These are phyloP conservation scores for Dendrocalamus sinicus DNA, from an alignment of 176 grass and related monocot species.

Conservation along the genomic window DNA sequence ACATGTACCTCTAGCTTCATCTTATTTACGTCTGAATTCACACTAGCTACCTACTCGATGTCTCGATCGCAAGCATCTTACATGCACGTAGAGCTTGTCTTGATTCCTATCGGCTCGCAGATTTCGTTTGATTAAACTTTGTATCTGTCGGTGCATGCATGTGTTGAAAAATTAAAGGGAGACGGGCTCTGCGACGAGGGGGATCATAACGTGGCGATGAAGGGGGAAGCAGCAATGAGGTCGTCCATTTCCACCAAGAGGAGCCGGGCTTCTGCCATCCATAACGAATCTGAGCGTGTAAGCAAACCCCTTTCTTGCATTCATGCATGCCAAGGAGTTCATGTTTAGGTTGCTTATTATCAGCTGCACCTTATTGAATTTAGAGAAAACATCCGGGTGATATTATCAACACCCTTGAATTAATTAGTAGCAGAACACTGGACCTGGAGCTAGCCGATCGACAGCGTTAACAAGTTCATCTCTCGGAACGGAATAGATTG, in stretches of 20 bases:
- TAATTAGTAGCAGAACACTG: not conserved
- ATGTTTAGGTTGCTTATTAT: not conserved
- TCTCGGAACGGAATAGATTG: not conserved
- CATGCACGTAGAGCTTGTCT: conserved; percentile 18
- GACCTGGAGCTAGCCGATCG: not conserved
- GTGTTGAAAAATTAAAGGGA: conserved; percentile 42
- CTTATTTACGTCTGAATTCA: not conserved
- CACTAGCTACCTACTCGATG: not conserved
- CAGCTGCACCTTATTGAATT: not conserved
- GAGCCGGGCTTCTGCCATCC: conserved; percentile 70
- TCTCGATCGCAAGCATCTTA: not conserved
- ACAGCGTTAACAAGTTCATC: not conserved
- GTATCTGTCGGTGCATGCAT: conserved; percentile 7
- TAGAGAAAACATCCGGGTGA: too few relatives aligned
- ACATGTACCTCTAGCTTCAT: not conserved
- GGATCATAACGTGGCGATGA: conserved; percentile 43
- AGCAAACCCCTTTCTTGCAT: conserved; percentile 34
- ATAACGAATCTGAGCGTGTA: conserved; percentile 99
- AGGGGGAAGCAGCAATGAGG: conserved; percentile 42
- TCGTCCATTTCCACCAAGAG: conserved; percentile 69
- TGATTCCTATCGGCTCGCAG: not conserved
- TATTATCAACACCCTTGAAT: not conserved
- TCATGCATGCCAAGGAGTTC: not conserved
- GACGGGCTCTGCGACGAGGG: conserved; percentile 62
- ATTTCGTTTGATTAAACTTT: not conserved